Evolutionary conservation across 139 green algal genomes (phyloP).

Genomic region (Astrephomene gubernaculifera): DNA sequence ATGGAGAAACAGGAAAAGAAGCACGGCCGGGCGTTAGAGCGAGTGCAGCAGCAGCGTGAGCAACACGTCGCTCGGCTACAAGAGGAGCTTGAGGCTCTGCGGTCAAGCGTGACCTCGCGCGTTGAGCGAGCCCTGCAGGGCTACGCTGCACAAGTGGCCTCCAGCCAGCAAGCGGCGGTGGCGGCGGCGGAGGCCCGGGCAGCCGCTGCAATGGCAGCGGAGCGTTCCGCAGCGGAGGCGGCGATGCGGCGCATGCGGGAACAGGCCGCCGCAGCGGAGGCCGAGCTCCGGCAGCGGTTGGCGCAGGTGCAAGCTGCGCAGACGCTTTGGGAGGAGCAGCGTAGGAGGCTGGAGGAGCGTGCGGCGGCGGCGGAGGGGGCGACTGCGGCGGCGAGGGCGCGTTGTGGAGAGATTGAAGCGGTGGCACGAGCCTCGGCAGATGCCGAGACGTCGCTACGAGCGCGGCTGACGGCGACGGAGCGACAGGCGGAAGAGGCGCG

Average conservation of each 20-base stretch:
- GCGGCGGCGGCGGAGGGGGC: neutral
- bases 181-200: constrained; percentile 7
- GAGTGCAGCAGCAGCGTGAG: constrained; percentile 6
- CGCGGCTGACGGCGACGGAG: neutral
- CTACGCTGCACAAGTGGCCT: neutral
- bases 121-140: constrained; percentile 6
- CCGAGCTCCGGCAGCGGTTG: neutral
- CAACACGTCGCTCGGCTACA: constrained; percentile 9
- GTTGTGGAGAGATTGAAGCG: neutral
- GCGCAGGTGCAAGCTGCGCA: neutral
- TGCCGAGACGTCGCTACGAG: neutral
- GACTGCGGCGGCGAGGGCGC: neutral
- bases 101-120: neutral
- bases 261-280: constrained; percentile 13
- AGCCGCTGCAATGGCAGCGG: neutral
- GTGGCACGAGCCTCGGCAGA: neutral
- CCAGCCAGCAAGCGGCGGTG: constrained; percentile 1
- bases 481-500: neutral
- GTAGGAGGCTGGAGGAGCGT: neutral
- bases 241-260: neutral
- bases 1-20: constrained; percentile 33
- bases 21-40: constrained; percentile 13
- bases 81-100: constrained; percentile 39
- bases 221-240: neutral
- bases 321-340: neutral